Evolutionary conservation across 768 basidiomycete genomes (phyloP).

Genomic region (Podaxis carcinomalis): DNA sequence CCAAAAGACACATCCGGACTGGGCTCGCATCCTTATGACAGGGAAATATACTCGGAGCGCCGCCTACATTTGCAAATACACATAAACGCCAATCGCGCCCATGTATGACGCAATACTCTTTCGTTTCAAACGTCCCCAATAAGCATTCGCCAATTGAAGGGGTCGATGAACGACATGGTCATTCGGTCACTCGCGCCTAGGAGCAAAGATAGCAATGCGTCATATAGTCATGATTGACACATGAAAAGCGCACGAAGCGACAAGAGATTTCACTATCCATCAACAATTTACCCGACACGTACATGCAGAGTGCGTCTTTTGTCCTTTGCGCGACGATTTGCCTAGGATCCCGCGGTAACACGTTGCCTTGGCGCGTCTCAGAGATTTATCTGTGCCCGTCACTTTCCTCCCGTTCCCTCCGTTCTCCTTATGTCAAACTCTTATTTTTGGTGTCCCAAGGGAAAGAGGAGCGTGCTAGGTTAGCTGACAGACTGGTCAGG

Average conservation of each 20-base stretch:
- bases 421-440: neutral
- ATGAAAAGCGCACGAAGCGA: neutral
- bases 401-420: neutral
- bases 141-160: neutral
- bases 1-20: neutral
- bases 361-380: neutral
- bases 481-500: no score
- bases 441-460: neutral
- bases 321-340: no score
- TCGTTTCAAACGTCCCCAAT: neutral
- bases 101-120: neutral
- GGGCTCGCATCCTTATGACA: neutral
- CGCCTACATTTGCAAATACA: no score
- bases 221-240: neutral
- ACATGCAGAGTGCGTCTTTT: no score
- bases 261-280: neutral
- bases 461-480: neutral
- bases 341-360: constrained; percentile 2
- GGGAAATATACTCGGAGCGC: neutral
- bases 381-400: neutral
- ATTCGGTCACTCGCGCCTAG: neutral
- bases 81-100: neutral
- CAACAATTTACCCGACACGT: constrained; percentile 5
- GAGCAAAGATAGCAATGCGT: neutral
- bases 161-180: neutral